Evolutionary conservation across 306 rosid genomes (phyloP).

Genomic region (Glycine soja): DNA sequence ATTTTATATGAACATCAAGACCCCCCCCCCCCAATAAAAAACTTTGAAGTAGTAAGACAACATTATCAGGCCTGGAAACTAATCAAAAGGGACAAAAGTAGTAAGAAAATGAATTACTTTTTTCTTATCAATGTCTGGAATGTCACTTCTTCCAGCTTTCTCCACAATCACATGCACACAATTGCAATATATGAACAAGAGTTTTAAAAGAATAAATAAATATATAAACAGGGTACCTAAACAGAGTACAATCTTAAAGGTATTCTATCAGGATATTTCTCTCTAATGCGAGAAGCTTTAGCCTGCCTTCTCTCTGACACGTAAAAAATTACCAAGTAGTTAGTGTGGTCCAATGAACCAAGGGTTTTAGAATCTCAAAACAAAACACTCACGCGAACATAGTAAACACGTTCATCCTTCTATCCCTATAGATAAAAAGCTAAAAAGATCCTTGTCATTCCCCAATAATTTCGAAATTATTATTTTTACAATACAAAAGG

Average conservation of each 20-base stretch:
- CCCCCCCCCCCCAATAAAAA: too few species aligned
- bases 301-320: slow-evolving; percentile 62
- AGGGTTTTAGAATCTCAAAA: too few species aligned
- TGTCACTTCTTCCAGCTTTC: slow-evolving; percentile 83
- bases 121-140: slow-evolving; percentile 89
- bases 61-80: not conserved
- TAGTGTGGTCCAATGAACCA: too few species aligned
- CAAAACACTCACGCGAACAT: too few species aligned
- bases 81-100: slow-evolving; percentile 1
- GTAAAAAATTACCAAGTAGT: too few species aligned
- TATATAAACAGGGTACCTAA: not conserved
- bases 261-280: slow-evolving; percentile 88
- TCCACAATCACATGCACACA: slow-evolving; percentile 85
- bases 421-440: too few species aligned
- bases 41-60: too few species aligned
- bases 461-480: too few species aligned
- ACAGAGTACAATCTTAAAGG: slow-evolving; percentile 66
- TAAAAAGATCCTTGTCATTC: too few species aligned
- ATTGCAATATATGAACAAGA: slow-evolving; percentile 38
- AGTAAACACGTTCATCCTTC: too few species aligned
- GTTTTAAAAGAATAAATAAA: not conserved
- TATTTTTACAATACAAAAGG: too few species aligned
- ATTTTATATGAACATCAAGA: too few species aligned
- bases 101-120: slow-evolving; percentile 62
- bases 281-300: slow-evolving; percentile 78